Base-by-base conservation (phyloP, 1,284 basidiomycete genomes). In the Ceratobasidium theobromae region DNA sequence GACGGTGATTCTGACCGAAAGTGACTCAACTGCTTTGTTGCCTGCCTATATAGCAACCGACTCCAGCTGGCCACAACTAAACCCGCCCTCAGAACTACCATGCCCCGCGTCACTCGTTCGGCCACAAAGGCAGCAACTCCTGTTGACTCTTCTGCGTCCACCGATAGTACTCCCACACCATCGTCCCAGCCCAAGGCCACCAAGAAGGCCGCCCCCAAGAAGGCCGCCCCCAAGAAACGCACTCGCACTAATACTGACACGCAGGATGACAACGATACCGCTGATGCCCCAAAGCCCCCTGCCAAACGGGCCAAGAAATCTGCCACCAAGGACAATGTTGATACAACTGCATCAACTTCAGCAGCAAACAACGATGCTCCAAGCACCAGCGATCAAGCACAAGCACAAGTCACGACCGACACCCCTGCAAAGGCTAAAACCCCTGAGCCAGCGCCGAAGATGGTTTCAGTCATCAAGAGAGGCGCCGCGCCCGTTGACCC, bases 401-500 rank as follows among this genome's bases (percentile, higher is more conserved):
- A 68, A 21, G 72, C 72, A 8, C 72, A 71, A 14, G 51, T 51
- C n/a, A 71, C 73, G 55, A 72, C 71, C 40, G 43, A 46, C 38
- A 38, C 76, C 6, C 43, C 55, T n/a, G 30, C 55, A 12, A 60
- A 60, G 32, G 33, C 30, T 43, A 49, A 60, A 32, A 49, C 55
- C 8, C 55, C 55, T 14, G 55, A 60, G 9, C 55, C 55, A 3
- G 25, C 55, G 6, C 25, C 55, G 11, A 60, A 60, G 55, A 60
- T 60, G 55, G 55, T 60, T 21, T 48, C 82, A 8, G 78, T 86
- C 11, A 51, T 86, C 51, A 84, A 84, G 73, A 76, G 84, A n/a
- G 84, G 84, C 21, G 80, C 82, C 23, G 84, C 83, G 6, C 85
- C 85, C 33, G 84, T 86, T 12, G 85, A 87, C 71, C 77, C 81